These are phyloP conservation scores for Pseudogymnoascus pannorum DNA, from an alignment of 2,329 filamentous ascomycete genomes.

Conservation along the genomic window DNA sequence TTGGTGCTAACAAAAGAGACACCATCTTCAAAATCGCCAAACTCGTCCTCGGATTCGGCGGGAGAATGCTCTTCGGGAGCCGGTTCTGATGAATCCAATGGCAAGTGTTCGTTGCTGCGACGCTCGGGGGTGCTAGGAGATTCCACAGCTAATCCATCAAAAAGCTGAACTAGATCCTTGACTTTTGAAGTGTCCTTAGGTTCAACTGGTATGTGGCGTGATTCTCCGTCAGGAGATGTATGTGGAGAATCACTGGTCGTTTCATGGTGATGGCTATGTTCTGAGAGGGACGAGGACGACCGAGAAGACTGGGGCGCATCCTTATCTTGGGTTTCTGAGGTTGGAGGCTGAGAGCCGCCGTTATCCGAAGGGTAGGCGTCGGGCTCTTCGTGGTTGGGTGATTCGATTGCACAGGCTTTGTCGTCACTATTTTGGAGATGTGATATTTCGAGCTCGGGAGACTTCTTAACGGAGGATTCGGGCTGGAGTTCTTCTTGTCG, in stretches of 20 bases:
- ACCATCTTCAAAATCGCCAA: slow-evolving; percentile 33
- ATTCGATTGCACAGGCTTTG: neutral
- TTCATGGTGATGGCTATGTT: slow-evolving; percentile 25
- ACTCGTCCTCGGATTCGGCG: slow-evolving; percentile 26
- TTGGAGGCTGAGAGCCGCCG: neutral
- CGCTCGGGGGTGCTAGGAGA: slow-evolving; percentile 9
- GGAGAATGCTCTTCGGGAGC: neutral
- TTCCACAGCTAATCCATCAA: slow-evolving; percentile 21
- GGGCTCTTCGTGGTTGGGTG: neutral
- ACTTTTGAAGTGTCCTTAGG: slow-evolving; percentile 20
- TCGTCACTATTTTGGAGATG: neutral
- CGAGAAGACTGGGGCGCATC: slow-evolving; percentile 19
- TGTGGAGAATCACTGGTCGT: slow-evolving; percentile 23
- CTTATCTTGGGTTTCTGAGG: slow-evolving; percentile 10
- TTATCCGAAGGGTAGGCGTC: neutral
- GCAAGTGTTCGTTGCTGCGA: slow-evolving; percentile 1
- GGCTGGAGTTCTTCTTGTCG: neutral
- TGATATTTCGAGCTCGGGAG: neutral
- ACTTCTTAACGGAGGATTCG: neutral
- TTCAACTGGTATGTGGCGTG: slow-evolving; percentile 15
- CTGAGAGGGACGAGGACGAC: slow-evolving; percentile 25
- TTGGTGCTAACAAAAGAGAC: slow-evolving; percentile 18
- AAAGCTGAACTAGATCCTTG: slow-evolving; percentile 24
- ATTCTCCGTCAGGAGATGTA: slow-evolving; percentile 28
- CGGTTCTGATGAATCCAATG: neutral